Evolutionary conservation across 1,284 basidiomycete genomes (phyloP), one percentile per base, ranked within the genome.

Genomic region (Ceratobasidium sp.): DNA sequence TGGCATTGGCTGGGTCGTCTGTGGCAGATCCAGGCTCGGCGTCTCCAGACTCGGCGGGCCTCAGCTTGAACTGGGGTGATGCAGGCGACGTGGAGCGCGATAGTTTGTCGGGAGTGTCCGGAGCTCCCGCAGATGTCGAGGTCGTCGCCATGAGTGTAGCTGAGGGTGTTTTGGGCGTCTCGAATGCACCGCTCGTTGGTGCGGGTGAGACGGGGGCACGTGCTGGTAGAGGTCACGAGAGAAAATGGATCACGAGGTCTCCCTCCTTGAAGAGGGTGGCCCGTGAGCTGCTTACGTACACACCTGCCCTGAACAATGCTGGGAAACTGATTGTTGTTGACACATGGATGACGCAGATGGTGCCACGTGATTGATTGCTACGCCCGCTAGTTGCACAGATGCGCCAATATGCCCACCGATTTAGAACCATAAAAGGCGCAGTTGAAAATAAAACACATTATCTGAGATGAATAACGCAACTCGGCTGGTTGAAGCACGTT

Each of bases 201-300:
- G 62, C 50, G 62, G 46, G 48, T 41, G 53, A 53, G 62, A 65
- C 50, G 48, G 34, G 62, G 62, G 62, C 62, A 65, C 62, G 62
- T 65, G 62, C 61, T 23, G 61, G 23, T 23, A 12, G 26, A 65
- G 62, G 62, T 65, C 62, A 65, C 62, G 62, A 39, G 62, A 53
- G 36, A 65, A 53, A 39, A 39, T 14, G 36, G 36, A 62, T 62
- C 59, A 62, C 59, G 59, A 62, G 59, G 59, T 43, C 59, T 62
- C 59, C 59, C 59, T 41, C 59, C 36, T 39, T 39, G 8, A 39
- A 39, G 36, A 39, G 36, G 36, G 45, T 48, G 45, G 45, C 21
- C 45, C 45, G 45, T 39, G 36, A 39, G 36, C 36, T 39, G 36
- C 36, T 39, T 48, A 21, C n/a, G 45, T 48, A 48, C 36, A 9